Percentiles rank a stretch among this genome's conserved stretches.
Evolutionary conservation across 148 eudicot genomes (phyloP).

Genomic region (Talinum fruticosum): DNA sequence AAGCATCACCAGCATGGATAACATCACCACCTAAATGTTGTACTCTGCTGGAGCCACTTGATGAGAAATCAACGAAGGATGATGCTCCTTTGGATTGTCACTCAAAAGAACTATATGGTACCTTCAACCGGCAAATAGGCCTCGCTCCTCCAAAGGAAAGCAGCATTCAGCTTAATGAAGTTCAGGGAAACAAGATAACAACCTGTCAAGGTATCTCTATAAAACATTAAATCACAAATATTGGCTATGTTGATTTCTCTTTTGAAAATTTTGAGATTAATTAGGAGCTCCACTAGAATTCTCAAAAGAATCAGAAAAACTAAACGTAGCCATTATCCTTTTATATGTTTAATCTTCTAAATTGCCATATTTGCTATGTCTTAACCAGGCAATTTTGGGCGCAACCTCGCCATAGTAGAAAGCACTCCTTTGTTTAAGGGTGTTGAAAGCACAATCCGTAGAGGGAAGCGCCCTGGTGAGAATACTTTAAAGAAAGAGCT

Average conservation of each 20-base stretch:
- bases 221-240: neutral
- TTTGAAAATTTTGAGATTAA: neutral
- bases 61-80: slow-evolving; percentile 37
- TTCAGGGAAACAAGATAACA: slow-evolving; percentile 18
- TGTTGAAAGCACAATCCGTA: slow-evolving; percentile 40
- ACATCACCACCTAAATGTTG: slow-evolving; percentile 94
- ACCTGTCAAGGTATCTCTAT: slow-evolving; percentile 24
- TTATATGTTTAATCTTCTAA: no score
- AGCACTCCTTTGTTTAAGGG: slow-evolving; percentile 77
- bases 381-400: slow-evolving; percentile 29
- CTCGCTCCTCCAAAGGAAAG: slow-evolving; percentile 22
- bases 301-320: neutral
- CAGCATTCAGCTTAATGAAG: slow-evolving; percentile 14
- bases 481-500: slow-evolving; percentile 89
- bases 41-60: slow-evolving; percentile 67
- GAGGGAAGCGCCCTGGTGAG: slow-evolving; percentile 76
- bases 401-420: slow-evolving; percentile 30
- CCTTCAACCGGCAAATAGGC: slow-evolving; percentile 27
- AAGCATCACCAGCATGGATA: slow-evolving; percentile 75
- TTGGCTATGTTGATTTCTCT: neutral
- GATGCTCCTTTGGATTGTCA: slow-evolving; percentile 18
- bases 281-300: neutral
- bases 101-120: slow-evolving; percentile 29
- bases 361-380: neutral
- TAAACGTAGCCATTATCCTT: neutral